Evolutionary conservation across 306 rosid species (phyloP).

Genomic region (Heteromeles arbutifolia): DNA sequence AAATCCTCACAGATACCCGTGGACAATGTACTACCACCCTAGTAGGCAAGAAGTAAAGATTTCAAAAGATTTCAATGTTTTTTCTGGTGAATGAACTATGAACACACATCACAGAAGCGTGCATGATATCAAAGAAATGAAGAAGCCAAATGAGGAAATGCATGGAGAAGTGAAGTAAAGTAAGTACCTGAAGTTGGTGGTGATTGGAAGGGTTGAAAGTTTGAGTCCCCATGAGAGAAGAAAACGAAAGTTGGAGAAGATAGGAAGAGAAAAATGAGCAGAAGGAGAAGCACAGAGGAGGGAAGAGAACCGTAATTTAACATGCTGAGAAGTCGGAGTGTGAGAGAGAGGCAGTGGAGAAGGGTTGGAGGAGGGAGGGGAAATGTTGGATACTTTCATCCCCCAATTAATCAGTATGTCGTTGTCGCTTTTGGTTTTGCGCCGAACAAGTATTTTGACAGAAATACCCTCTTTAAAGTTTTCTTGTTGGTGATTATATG

Average conservation of each 20-base stretch:
- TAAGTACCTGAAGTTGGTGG: slow-evolving; percentile 30
- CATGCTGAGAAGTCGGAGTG: slow-evolving; percentile 9
- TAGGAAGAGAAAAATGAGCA: slow-evolving; percentile 4
- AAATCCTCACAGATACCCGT: no score
- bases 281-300: slow-evolving; percentile 6
- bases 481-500: no score
- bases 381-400: slow-evolving; percentile 8
- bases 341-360: not conserved
- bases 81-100: not conserved
- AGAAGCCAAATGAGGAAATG: not conserved
- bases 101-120: not conserved
- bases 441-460: not conserved
- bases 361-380: not conserved
- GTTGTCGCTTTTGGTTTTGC: not conserved
- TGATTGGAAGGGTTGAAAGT: slow-evolving; percentile 7
- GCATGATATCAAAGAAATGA: not conserved
- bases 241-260: slow-evolving; percentile 14
- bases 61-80: not conserved
- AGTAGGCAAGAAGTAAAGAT: not conserved
- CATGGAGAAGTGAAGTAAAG: not conserved
- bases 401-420: not conserved
- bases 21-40: not conserved
- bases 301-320: not conserved
- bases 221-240: slow-evolving; percentile 28
- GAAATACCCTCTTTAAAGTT: not conserved